Conservation (phyloP, 179 eudicot genomes). For the Carnegiea gigantea region DNA sequence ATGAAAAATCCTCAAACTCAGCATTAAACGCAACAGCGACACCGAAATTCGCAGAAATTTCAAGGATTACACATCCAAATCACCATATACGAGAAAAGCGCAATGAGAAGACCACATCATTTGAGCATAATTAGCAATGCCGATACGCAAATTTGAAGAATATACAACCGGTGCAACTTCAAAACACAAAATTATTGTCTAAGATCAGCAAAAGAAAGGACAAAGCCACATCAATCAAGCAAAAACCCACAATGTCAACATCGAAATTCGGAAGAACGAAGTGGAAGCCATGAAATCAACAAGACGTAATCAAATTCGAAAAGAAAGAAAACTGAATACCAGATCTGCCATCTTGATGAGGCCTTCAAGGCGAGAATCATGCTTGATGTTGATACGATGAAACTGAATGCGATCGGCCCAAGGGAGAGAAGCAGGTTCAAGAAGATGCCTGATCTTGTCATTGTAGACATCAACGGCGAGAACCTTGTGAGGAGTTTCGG, state of each 20-base stretch:
- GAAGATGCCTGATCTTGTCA: slow-evolving; percentile 92
- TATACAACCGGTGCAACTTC: not conserved
- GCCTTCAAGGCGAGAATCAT: slow-evolving; percentile 96
- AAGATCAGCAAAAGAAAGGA: not conserved
- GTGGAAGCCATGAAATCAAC: not conserved
- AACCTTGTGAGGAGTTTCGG: slow-evolving; percentile 80
- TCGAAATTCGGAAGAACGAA: not conserved
- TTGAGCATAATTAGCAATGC: slow-evolving; percentile 3
- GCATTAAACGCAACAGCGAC: slow-evolving; percentile 1
- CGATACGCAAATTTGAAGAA: not conserved
- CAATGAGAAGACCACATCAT: not conserved
- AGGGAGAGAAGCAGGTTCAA: slow-evolving; percentile 58
- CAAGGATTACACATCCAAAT: slow-evolving; percentile 10
- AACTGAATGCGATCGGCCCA: slow-evolving; percentile 76
- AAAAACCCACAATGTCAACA: slow-evolving; percentile 13
- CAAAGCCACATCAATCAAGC: not conserved
- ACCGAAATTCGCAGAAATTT: not conserved
- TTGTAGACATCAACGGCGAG: slow-evolving; percentile 88
- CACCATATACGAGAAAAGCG: too few species aligned
- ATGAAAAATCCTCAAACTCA: slow-evolving; percentile 10
- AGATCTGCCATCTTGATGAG: slow-evolving; percentile 95
- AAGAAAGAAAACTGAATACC: slow-evolving; percentile 27
- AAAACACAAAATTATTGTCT: not conserved
- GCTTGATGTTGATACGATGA: slow-evolving; percentile 88
- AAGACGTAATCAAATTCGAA: not conserved